Base-by-base conservation (phyloP, 1,284 basidiomycete genomes). In the Crepidotus sp. region DNA sequence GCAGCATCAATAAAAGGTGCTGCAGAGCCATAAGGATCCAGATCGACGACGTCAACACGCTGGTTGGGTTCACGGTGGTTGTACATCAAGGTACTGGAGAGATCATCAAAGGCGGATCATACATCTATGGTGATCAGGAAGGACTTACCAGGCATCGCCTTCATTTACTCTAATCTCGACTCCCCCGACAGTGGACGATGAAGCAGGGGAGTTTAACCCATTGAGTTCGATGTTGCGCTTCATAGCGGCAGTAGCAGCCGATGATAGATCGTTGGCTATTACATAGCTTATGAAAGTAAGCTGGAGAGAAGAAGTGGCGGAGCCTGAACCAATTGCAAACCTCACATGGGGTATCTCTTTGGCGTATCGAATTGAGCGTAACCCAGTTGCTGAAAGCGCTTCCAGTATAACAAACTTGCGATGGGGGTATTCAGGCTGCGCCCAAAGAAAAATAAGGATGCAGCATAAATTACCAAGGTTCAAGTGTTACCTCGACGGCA, bases 21-120 rank as follows among this genome's bases (percentile, higher is more conserved):
- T 0, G 96, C 96, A 4, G 92, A 95, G 0, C 96, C 96, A 59
- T 98, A 99, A 0, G 96, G 96, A 60, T 98, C 95, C 13, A 99
- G 73, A 61, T 99, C 96, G 15, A 99, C 82, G 24, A 93, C 89
- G 54, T 98, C 93, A 27, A 97, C 94, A 4, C 84, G 80, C 9
- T 75, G 68, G 31, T 71, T 71, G 31, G 79, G 79, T 40, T 74
- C 68, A 31, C 93, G 82, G 61, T 96, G 92, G 38, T 74, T 74
- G 62, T 98, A 98, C 89, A 98, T 93, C 45, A 96, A 67, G 1
- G 86, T 73, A 58, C 90, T 94, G 43, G 19, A 18, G 34, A 31
- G n/a, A n/a, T n/a, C n/a, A 40, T 19, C 15, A 21, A 52, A 30
- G 25, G 37, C 44, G 10, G 29, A 29, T 41, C 8, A 30, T 38